These are phyloP conservation scores for Haematococcus lacustris DNA, from an alignment of 139 green algal genomes.

Conservation along the genomic window DNA sequence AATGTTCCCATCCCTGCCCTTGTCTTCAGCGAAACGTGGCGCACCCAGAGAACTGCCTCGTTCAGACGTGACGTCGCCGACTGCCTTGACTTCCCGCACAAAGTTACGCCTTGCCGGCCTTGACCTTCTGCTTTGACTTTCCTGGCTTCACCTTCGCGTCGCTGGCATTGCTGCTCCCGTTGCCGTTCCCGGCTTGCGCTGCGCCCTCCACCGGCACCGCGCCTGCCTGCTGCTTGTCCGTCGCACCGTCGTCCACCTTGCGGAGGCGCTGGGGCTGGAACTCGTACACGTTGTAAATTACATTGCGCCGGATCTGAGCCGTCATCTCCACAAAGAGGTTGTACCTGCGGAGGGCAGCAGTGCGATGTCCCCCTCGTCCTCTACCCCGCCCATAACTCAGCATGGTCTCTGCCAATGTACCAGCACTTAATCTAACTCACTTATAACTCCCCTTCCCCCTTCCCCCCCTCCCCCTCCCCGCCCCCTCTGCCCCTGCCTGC, in stretches of 20 bases:
- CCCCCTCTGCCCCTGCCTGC: constrained; percentile 45
- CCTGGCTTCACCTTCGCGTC: not conserved
- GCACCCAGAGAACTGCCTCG: no score
- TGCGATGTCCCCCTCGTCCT: not conserved
- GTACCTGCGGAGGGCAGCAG: constrained; percentile 19
- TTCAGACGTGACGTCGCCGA: no score
- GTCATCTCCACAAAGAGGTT: constrained; percentile 66
- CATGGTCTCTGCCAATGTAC: no score
- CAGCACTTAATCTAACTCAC: no score
- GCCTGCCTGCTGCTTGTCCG: not conserved
- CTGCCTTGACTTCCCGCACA: no score
- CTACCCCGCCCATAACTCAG: not conserved
- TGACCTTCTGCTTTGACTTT: constrained; percentile 1
- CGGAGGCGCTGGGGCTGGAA: constrained; percentile 59
- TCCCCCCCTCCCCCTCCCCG: no score
- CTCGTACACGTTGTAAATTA: constrained; percentile 96
- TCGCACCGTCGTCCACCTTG: not conserved
- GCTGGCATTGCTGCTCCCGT: not conserved
- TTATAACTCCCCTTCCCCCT: no score
- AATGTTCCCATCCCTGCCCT: no score
- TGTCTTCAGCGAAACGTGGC: no score
- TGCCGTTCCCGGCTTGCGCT: not conserved
- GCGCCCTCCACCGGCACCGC: not conserved
- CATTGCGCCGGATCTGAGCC: constrained; percentile 82
- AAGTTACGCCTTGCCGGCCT: constrained; percentile 2